Evolutionary conservation across 495 filamentous ascomycete species (phyloP).

Genomic region (Alectoria sarmentosa): DNA sequence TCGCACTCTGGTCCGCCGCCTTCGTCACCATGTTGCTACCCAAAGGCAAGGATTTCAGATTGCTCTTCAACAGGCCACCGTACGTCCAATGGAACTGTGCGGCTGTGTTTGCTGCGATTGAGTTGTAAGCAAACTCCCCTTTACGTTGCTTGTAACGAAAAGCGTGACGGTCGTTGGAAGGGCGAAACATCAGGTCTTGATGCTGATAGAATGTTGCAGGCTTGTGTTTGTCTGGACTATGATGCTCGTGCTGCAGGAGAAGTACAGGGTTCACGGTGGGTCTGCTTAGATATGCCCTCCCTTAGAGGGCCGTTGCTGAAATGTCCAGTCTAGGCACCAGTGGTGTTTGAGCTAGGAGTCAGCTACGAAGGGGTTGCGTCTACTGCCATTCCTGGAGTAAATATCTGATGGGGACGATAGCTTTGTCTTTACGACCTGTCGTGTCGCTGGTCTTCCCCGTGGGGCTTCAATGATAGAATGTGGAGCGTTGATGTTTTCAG

Average conservation of each 20-base stretch:
- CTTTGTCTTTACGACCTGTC: background rate
- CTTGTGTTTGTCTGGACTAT: background rate
- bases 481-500: background rate
- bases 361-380: background rate
- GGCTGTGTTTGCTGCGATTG: constrained; percentile 11
- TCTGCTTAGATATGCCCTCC: background rate
- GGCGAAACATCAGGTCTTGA: background rate
- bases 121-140: constrained; percentile 9
- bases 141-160: background rate
- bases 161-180: background rate
- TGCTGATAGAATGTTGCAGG: background rate
- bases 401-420: background rate
- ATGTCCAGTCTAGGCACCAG: background rate
- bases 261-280: background rate
- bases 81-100: constrained; percentile 19
- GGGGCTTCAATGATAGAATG: background rate
- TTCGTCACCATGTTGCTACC: constrained; percentile 19
- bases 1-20: constrained; percentile 11
- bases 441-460: background rate
- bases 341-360: background rate
- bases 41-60: constrained; percentile 24
- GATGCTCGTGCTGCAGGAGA: constrained; percentile 7
- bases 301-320: background rate
- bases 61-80: constrained; percentile 20
- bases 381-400: background rate